Base-by-base conservation (phyloP, 2,329 filamentous ascomycete species). In the Helicocarpus griseus region DNA sequence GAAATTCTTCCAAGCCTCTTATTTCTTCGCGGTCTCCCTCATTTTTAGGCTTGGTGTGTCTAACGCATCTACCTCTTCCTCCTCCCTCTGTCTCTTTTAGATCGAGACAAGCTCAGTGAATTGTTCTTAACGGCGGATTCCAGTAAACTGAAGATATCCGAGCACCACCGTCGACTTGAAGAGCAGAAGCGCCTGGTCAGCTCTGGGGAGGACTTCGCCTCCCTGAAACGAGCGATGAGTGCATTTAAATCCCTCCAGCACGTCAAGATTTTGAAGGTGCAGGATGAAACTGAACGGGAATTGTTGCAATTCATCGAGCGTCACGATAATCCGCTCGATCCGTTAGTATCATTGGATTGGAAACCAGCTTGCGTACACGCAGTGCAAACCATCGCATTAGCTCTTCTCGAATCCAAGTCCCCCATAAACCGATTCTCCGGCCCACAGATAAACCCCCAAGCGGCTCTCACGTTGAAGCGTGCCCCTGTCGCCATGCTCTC, bases 181-280 rank as follows among this genome's bases (percentile, higher is more conserved):
- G 67, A 70, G 31, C 68, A 71, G 55, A 61, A 53, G 8, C 68
- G 72, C 17, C 73, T 84, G 39, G 65, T 82, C 49, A 64, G 69
- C 35, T 71, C 70, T 2, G 65, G 73, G 47, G 70, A 76, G 54
- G 81, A 84, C 58, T 69, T 74, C 36, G 62, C 65, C 13, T 70
- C 79, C 17, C 65, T 84, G 31, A 76, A 72, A 53, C 72, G 73
- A 52, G 80, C 79, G 17, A 74, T 83, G 55, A 67, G 69, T 31
- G 75, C 77, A 1, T 85, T 86, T 59, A 76, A 73, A 1, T 74
- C 75, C 26, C 72, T 86, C 9, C 79, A 83, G 59, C 78, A 85
- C 60, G 75, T 86, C 48, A 81, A 85, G 54, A 74, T 86, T 13
- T 73, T 86, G 24, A 77, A 79, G 5, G 68, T 85, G 11, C 77